These are phyloP conservation scores for Lentinula sp. DNA, from an alignment of 768 basidiomycete genomes.

Conservation along the genomic window DNA sequence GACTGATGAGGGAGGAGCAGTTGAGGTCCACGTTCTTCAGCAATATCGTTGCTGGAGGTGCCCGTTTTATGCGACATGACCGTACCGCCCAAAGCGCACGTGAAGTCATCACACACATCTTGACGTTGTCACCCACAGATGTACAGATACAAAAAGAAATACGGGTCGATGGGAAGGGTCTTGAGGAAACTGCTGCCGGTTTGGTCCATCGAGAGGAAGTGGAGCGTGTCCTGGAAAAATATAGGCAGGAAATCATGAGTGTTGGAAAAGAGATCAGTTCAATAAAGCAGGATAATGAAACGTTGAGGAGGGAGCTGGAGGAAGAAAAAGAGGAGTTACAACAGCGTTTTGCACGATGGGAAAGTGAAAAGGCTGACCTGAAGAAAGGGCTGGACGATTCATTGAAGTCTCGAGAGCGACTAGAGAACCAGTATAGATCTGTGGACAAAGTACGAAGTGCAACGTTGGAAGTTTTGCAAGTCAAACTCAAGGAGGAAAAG, in stretches of 20 bases:
- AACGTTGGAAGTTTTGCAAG: background rate
- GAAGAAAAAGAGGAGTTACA: background rate
- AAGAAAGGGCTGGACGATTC: background rate
- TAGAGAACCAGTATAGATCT: background rate
- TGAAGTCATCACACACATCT: slow-evolving; percentile 23
- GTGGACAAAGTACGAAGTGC: background rate
- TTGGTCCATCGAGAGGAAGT: slow-evolving; percentile 28
- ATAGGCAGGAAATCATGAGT: slow-evolving; percentile 24
- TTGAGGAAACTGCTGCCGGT: slow-evolving; percentile 32
- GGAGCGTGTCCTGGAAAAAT: slow-evolving; percentile 24
- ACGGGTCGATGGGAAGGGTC: slow-evolving; percentile 12
- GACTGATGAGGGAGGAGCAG: slow-evolving; percentile 28
- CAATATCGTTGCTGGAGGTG: slow-evolving; percentile 33
- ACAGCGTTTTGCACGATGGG: background rate
- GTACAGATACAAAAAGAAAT: slow-evolving; percentile 15
- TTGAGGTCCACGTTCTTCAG: slow-evolving; percentile 34
- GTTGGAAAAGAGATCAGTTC: slow-evolving; percentile 27
- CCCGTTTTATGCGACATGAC: slow-evolving; percentile 27
- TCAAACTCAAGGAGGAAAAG: background rate
- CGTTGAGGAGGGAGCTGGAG: background rate
- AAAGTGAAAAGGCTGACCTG: background rate
- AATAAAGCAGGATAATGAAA: background rate
- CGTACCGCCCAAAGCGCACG: slow-evolving; percentile 24
- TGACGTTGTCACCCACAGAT: slow-evolving; percentile 5
- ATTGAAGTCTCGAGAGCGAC: background rate